These are phyloP conservation scores for Blastocladiella emersonii DNA, from an alignment of 371 early-diverging fungal species.

Conservation along the genomic window DNA sequence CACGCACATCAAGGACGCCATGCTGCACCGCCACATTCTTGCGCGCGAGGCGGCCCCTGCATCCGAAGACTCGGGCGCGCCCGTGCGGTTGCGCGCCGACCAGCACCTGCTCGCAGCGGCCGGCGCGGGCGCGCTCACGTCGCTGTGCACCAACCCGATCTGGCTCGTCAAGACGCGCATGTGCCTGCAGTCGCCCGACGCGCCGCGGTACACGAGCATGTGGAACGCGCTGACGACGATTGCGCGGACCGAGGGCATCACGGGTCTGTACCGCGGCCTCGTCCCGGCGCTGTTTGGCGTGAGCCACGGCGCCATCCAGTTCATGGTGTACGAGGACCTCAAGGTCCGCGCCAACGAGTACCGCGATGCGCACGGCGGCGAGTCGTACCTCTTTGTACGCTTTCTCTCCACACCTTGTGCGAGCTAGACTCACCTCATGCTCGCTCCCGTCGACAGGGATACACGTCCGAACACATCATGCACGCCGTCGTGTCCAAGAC, in stretches of 20 bases:
- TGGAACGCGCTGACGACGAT: slow-evolving; percentile 48
- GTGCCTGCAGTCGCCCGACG: slow-evolving; percentile 45
- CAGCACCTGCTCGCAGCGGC: slow-evolving; percentile 77
- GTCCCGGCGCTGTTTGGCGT: slow-evolving; percentile 79
- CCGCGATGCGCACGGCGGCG: not conserved
- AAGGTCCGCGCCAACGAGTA: slow-evolving; percentile 30
- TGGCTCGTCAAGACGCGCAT: slow-evolving; percentile 93
- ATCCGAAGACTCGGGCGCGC: not conserved
- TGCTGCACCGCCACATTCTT: not conserved
- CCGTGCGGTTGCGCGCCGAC: slow-evolving; percentile 17
- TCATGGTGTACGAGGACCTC: slow-evolving; percentile 92
- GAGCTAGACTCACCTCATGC: slow-evolving; percentile 8
- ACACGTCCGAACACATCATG: slow-evolving; percentile 47
- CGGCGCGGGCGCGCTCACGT: slow-evolving; percentile 63
- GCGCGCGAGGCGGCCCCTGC: no score
- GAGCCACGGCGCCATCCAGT: slow-evolving; percentile 90
- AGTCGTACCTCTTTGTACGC: not conserved
- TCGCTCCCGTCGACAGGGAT: slow-evolving; percentile 10
- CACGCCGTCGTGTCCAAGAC: slow-evolving; percentile 83
- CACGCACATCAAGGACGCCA: slow-evolving; percentile 6
- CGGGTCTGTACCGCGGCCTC: slow-evolving; percentile 75
- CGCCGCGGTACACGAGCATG: slow-evolving; percentile 62
- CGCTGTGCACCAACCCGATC: slow-evolving; percentile 74
- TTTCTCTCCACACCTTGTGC: slow-evolving; percentile 5
- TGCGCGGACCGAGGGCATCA: slow-evolving; percentile 59